Evolutionary conservation across 805 yeast genomes (phyloP).

Genomic region (Starmerella gropengiesseri): DNA sequence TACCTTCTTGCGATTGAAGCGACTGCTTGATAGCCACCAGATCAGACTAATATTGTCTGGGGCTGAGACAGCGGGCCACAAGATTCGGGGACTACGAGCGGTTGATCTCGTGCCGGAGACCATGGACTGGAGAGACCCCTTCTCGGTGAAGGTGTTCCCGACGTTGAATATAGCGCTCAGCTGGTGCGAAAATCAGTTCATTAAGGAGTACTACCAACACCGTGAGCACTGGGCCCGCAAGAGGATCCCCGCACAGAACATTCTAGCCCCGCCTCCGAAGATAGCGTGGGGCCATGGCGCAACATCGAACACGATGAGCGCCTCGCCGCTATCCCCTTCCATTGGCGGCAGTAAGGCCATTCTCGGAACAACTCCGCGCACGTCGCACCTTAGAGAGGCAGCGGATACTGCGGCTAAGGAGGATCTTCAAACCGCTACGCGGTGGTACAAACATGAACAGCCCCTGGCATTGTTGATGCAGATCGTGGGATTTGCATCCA

Average conservation of each 20-base stretch:
- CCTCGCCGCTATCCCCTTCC: not conserved
- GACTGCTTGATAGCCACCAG: slow-evolving; percentile 56
- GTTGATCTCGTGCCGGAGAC: slow-evolving; percentile 64
- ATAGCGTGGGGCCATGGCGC: not conserved
- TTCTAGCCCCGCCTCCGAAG: slow-evolving; percentile 2
- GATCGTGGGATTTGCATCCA: slow-evolving; percentile 50
- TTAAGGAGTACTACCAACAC: slow-evolving; percentile 44
- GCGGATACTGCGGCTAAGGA: slow-evolving; percentile 29
- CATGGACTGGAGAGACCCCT: slow-evolving; percentile 27
- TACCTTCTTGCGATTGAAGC: slow-evolving; percentile 78
- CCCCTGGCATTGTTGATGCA: slow-evolving; percentile 58
- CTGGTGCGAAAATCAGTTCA: slow-evolving; percentile 91
- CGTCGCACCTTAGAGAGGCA: slow-evolving; percentile 25
- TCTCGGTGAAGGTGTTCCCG: slow-evolving; percentile 50
- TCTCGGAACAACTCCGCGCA: slow-evolving; percentile 25
- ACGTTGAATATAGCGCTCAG: slow-evolving; percentile 81
- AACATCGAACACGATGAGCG: not conserved
- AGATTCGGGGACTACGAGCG: slow-evolving; percentile 62
- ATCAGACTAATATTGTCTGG: slow-evolving; percentile 72
- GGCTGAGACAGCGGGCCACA: slow-evolving; percentile 53
- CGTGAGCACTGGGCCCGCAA: slow-evolving; percentile 3
- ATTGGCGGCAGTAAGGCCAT: not conserved
- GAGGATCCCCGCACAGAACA: not conserved
- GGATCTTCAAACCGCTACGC: slow-evolving; percentile 25
- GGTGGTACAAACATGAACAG: slow-evolving; percentile 34